These are phyloP conservation scores for Wickerhamiella lipophila DNA, from an alignment of 805 yeast genomes.

Conservation along the genomic window DNA sequence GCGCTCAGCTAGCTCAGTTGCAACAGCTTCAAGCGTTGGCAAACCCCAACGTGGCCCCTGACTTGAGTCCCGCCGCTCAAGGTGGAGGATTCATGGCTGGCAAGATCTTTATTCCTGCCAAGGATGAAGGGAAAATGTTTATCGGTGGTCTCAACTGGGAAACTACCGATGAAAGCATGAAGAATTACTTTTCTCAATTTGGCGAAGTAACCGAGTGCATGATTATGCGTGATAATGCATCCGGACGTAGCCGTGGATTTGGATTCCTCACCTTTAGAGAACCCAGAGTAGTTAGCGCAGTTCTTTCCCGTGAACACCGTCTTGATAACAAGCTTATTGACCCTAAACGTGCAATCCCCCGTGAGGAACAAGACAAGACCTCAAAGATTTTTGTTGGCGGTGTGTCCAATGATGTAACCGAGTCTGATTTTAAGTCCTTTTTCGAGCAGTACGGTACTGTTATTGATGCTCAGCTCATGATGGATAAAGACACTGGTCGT, in stretches of 20 bases:
- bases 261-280: constrained; percentile 82
- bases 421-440: constrained; percentile 73
- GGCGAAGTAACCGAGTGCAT: constrained; percentile 83
- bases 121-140: constrained; percentile 84
- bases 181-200: constrained; percentile 68
- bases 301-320: constrained; percentile 72
- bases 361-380: constrained; percentile 92
- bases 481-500: constrained; percentile 92
- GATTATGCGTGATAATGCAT: constrained; percentile 78
- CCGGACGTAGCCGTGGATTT: constrained; percentile 89
- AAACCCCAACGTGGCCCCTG: constrained; percentile 12
- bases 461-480: constrained; percentile 92
- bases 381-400: constrained; percentile 98
- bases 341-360: constrained; percentile 94
- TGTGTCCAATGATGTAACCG: constrained; percentile 84
- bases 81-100: constrained; percentile 26
- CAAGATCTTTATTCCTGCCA: constrained; percentile 38
- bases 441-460: constrained; percentile 81
- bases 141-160: constrained; percentile 98
- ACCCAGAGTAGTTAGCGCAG: constrained; percentile 74
- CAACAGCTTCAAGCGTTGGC: constrained; percentile 19
- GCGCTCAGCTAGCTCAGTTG: constrained; percentile 21
- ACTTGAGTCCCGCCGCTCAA: constrained; percentile 19
- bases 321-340: constrained; percentile 93
- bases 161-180: constrained; percentile 78